Base-by-base conservation (phyloP, 1,139 yeast genomes). In the Candida pseudoviswanathii region DNA sequence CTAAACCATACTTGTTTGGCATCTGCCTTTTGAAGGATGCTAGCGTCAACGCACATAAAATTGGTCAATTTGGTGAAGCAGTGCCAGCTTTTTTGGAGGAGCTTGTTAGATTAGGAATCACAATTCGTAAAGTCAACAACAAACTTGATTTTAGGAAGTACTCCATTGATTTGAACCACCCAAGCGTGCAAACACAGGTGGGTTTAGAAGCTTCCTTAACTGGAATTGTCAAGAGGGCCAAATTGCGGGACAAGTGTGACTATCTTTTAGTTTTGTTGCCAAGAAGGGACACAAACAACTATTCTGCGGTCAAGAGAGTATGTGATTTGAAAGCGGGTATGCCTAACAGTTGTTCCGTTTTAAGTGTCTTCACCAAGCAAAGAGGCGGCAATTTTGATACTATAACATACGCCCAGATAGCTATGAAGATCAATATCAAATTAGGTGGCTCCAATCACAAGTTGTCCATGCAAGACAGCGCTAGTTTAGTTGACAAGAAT, bases 391-490 rank as follows among this genome's bases (percentile, higher is more conserved):
- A 46, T 2, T 54, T 54, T 45, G 53, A 54, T 41, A 42, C 48
- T 33, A 45, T 46, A 16, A 47, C 52, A 24, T 54, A 42, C 45
- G 54, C 57, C 5, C 57, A 54, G 42, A 49, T 54, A 41, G 57
- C 51, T 8, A 54, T 52, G 57, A 54, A 54, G 22, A 41, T 54
- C 11, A 54, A 54, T 44, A 49, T 54, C 21, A 54, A 54, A 44
- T 46, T 54, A 16, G 57, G 57, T 37, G 57, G 56, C 3, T 54
- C 57, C 2, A 54, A 54, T 34, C 57, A 54, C 33, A 51, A 41
- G 40, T 51, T 54, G 27, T 49, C 56, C 0, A 32, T 41, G 7
- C 45, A 39, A 5, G 53, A 49, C 41, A 45, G 51, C 22, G 33
- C 38, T n/a, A 45, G 46, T 8, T 50, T 54, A 22, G 29, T 51